Evolutionary conservation across 306 rosid genomes (phyloP), one percentile per base, ranked within the genome.

Genomic region (Astragalus membranaceus): DNA sequence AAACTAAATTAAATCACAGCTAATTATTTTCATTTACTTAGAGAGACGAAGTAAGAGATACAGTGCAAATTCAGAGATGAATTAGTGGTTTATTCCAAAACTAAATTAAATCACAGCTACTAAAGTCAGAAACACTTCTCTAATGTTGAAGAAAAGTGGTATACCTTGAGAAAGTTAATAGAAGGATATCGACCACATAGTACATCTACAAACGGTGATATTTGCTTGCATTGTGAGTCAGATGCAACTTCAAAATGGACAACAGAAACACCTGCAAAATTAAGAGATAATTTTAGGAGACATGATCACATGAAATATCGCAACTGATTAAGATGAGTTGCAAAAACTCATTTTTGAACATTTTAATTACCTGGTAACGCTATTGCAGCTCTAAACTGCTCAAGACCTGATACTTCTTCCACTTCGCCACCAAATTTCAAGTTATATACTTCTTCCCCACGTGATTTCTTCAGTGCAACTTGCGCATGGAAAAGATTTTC

Each of bases 391-490:
- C 86, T 76, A 65, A 94, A 88, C 78, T 85, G 93, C 75, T 90
- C 97, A 73, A 90, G 80, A 48, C 95, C 79, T 3, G 86, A 91
- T 20, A 94, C 88, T 77, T 70, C 83, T 84, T 94, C 98, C 57
- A 90, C 97, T 80, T 87, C 98, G 29, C 97, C 90, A 11, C 97
- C 94, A 55, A 90, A 94, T 79, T 88, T 94, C 80, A 94, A 76
- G 81, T 88, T 87, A 46, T 69, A 59, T 53, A 94, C 96, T 69
- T 88, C 98, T 75, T 87, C 97, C 59, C 97, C 97, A 14, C 89
- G 86, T 20, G 96, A 94, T 80, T 94, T 90, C 85, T 90, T 94
- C 15, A 94, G 75, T n/a, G 96, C 90, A 64, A 88, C 88, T 78
- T 84, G 96, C 1, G 89, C 92, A 75, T 87, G 97, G 74, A 90